Conservation (phyloP, 1,139 yeast species). For the Geotrichum carabidarum region DNA sequence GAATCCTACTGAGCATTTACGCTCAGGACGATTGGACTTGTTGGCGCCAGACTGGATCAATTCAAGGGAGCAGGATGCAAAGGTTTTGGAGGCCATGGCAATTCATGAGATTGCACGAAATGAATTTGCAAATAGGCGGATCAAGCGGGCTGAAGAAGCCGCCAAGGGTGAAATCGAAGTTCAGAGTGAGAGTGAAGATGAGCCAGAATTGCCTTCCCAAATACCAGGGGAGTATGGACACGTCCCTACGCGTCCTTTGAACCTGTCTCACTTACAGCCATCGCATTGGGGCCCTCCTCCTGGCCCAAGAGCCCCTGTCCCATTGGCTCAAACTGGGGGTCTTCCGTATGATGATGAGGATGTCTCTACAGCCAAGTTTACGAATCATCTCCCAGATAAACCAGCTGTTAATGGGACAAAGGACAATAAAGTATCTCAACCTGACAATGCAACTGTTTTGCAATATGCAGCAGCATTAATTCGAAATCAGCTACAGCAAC, state of each 20-base stretch:
- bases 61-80: constrained; percentile 6
- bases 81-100: constrained; percentile 8
- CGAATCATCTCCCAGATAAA: not conserved
- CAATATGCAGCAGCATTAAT: not conserved
- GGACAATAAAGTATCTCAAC: too few species aligned
- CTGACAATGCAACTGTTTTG: not conserved
- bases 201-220: not conserved
- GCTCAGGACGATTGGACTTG: constrained; percentile 3
- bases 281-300: not conserved
- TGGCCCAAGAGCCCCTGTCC: not conserved
- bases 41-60: constrained; percentile 4
- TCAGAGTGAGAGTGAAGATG: not conserved
- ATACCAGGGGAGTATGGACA: not conserved
- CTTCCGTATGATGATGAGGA: constrained; percentile 1
- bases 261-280: not conserved
- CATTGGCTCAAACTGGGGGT: not conserved
- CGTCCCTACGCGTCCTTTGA: not conserved
- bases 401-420: not conserved
- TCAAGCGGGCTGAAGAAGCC: not conserved
- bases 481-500: not conserved
- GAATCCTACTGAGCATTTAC: not conserved
- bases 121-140: not conserved
- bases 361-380: not conserved
- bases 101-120: not conserved
- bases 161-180: not conserved